phyloP scores from a whole-genome alignment of 345 rosid species.

The Noccaea caerulescens region DNA sequence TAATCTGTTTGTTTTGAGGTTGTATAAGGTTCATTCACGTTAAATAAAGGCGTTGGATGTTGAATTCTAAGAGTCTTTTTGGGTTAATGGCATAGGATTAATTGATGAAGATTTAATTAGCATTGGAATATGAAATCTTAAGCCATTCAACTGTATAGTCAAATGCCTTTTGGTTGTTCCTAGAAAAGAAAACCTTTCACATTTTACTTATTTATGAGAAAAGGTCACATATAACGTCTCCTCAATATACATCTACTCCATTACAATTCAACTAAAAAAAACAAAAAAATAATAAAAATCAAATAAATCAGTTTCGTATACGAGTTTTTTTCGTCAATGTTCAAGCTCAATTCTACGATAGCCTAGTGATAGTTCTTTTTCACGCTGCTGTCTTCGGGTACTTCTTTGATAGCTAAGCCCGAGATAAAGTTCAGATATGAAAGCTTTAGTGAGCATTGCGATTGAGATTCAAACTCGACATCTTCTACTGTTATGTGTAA shows the following conservation, averaged over 20 bases:
- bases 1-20: not conserved
- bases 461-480: not conserved
- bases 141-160: conserved; percentile 25
- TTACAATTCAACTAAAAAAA: not conserved
- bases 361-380: too few species aligned
- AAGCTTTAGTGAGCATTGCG: not conserved
- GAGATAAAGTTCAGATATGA: not conserved
- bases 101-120: not conserved
- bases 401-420: too few species aligned
- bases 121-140: conserved; percentile 37
- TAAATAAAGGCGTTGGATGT: conserved; percentile 29
- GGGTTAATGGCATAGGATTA: conserved; percentile 3
- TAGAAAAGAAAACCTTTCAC: conserved; percentile 21
- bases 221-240: not conserved
- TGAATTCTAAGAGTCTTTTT: conserved; percentile 23
- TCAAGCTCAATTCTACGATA: too few species aligned
- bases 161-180: conserved; percentile 27
- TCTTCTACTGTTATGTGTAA: too few species aligned
- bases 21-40: not conserved
- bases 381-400: too few species aligned
- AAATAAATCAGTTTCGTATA: too few species aligned
- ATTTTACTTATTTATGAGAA: conserved; percentile 5
- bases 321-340: too few species aligned
- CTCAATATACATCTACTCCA: not conserved
- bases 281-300: too few species aligned